Base-by-base conservation (phyloP, 2,329 filamentous ascomycete genomes). In the Colletotrichum coccodes region DNA sequence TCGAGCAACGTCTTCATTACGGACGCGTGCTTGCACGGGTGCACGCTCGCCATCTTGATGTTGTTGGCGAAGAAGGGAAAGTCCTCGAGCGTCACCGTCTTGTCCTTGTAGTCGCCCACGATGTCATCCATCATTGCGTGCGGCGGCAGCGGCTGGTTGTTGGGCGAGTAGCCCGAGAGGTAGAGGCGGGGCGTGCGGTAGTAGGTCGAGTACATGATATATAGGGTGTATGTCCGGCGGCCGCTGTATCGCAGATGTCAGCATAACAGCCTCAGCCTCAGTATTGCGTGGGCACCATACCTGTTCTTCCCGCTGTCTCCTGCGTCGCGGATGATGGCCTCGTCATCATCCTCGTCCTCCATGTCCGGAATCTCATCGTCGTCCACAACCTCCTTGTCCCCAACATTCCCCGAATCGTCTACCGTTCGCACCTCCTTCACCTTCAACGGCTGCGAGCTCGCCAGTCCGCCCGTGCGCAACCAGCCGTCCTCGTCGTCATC, bases 1-100 rank as follows among this genome's bases (percentile, higher is more conserved):
- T 98, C 96, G 44, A 99, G 91, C 5, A 99, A 89, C 26, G 94
- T 94, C 83, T 98, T 99, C 96, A 99, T 99, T 74, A 99, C 96
- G 32, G 92, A 92, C 11, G 96, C 96, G 79, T 99, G 96, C 79
- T 96, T 97, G 88, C 96, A 99, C 4, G 96, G 96, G 77, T 99
- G 96, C 16, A 99, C 93, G 36, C 92, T 96, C 38, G 95, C 96
- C 89, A 98, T 99, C 85, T 98, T 97, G 78, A 98, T 90, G 74
- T 91, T 91, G 76, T 93, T 92, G 72, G 94, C 92, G 79, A 97
- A 96, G 84, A 97, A 98, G 53, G 94, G 94, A 78, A 99, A 99
- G 81, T 98, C 94, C 79, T 99, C 96, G 68, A 98, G 90, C 2
- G 96, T 99, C 70, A 99, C 96, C 0, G 96, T 99, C 86, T 99